Evolutionary conservation across 208 protist genomes (phyloP).

Genomic region (Leishmania major): DNA sequence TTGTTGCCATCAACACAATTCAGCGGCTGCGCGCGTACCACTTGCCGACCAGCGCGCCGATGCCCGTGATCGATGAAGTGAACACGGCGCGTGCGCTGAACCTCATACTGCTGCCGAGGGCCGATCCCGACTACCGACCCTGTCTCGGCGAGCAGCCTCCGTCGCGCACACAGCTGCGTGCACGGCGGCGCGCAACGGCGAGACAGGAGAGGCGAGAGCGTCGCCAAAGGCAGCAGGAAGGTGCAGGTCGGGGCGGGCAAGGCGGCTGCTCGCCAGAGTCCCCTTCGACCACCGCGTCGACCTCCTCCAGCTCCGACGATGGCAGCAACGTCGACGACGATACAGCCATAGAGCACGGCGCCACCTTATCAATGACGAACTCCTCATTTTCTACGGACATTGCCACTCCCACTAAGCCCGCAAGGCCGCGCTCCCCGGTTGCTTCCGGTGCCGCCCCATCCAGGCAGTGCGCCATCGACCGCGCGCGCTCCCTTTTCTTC

Average conservation of each 20-base stretch:
- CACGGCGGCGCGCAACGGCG: slow-evolving; percentile 9
- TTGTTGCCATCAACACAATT: slow-evolving; percentile 85
- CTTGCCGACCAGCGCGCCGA: slow-evolving; percentile 33
- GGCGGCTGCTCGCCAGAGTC: neutral
- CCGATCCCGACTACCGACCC: slow-evolving; percentile 56
- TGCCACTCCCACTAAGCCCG: neutral
- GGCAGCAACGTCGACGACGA: neutral
- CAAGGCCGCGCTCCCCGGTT: neutral
- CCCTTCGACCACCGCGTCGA: neutral
- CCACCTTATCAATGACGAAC: neutral
- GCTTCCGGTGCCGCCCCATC: neutral
- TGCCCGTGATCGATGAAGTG: slow-evolving; percentile 54
- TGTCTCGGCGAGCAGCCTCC: slow-evolving; percentile 43
- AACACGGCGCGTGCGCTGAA: slow-evolving; percentile 67
- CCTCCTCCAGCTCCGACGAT: slow-evolving; percentile 1
- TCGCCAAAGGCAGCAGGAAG: neutral
- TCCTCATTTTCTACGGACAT: neutral
- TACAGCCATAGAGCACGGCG: neutral
- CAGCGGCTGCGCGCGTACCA: slow-evolving; percentile 82
- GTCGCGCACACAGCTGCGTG: slow-evolving; percentile 7
- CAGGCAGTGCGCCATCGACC: slow-evolving; percentile 55
- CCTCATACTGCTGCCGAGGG: slow-evolving; percentile 61
- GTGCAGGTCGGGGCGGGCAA: neutral
- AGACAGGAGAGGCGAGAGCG: neutral
- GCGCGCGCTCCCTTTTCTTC: slow-evolving; percentile 68